phyloP scores from a whole-genome alignment of 1,284 basidiomycete genomes.

The Ceratobasidium sp. region DNA sequence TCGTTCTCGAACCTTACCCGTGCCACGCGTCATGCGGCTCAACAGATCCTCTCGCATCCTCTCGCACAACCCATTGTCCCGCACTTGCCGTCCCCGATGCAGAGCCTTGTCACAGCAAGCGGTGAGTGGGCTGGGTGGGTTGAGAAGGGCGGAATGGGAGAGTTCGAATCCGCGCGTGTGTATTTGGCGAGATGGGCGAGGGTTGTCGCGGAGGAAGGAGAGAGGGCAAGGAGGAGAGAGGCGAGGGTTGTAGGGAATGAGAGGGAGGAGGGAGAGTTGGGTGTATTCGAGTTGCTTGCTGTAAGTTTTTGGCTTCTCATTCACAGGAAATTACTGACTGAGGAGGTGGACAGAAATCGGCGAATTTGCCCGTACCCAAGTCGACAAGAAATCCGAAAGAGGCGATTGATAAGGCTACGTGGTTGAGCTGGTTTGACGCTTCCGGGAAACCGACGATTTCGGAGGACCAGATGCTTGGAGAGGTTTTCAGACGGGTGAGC shows the following conservation, averaged over 20 bases:
- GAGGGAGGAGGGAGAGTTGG: constrained; percentile 78
- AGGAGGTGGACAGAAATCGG: constrained; percentile 67
- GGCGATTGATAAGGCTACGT: constrained; percentile 78
- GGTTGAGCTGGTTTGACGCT: constrained; percentile 77
- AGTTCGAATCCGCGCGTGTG: constrained; percentile 95
- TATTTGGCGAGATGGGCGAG: constrained; percentile 98
- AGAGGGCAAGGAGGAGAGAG: constrained; percentile 84
- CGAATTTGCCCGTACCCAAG: constrained; percentile 82
- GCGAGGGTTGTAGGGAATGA: constrained; percentile 66
- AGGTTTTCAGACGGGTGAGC: constrained; percentile 76
- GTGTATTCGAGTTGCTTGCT: constrained; percentile 86
- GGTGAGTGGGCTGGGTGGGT: constrained; percentile 88
- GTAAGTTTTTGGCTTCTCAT: constrained; percentile 23
- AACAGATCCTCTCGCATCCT: constrained; percentile 93
- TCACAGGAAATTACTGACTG: not conserved
- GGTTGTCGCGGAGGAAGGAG: constrained; percentile 94
- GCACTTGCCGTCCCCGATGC: constrained; percentile 91
- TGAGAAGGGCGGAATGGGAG: constrained; percentile 87
- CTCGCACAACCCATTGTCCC: constrained; percentile 94
- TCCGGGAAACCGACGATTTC: constrained; percentile 77
- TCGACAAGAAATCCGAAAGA: constrained; percentile 76
- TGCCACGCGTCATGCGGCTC: constrained; percentile 88
- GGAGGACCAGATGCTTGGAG: constrained; percentile 76
- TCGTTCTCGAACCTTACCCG: constrained; percentile 91
- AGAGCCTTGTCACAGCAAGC: constrained; percentile 85